These are phyloP conservation scores for Solanum verrucosum DNA, from an alignment of 257 asterid species.

Conservation along the genomic window DNA sequence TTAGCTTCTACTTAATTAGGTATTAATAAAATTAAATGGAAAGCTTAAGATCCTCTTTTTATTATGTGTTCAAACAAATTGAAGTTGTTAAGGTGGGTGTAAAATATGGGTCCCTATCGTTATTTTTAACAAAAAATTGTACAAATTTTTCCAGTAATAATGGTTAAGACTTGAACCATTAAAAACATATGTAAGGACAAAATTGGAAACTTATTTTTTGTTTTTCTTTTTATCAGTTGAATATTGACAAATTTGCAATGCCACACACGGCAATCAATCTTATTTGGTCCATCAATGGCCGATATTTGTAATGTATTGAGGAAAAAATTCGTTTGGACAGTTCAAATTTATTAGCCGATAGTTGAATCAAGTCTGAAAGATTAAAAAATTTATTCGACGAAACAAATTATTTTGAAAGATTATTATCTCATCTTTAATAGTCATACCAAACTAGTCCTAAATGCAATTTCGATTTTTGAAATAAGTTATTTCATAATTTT, in stretches of 20 bases:
- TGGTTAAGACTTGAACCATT: neutral
- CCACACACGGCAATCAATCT: conserved; percentile 13
- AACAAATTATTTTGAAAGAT: too few relatives aligned
- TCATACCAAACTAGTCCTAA: neutral
- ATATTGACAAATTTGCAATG: conserved; percentile 1
- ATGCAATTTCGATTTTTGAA: neutral
- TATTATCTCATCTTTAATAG: too few relatives aligned
- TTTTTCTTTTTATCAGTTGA: neutral
- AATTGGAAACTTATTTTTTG: neutral
- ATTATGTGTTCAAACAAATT: neutral
- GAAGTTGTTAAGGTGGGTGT: conserved; percentile 28
- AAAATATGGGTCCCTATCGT: conserved; percentile 8
- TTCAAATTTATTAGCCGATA: neutral
- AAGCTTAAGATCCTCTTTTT: neutral
- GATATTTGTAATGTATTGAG: neutral
- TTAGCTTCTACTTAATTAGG: neutral
- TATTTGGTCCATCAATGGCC: neutral
- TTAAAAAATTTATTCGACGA: rapidly evolving
- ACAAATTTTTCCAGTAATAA: neutral
- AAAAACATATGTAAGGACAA: neutral
- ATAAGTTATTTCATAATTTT: neutral
- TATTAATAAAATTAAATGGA: neutral
- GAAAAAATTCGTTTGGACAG: neutral
- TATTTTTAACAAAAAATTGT: neutral
- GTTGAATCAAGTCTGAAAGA: too few relatives aligned